Conservation (phyloP, 129 eudicot species). For the Flaveria trinervia region DNA sequence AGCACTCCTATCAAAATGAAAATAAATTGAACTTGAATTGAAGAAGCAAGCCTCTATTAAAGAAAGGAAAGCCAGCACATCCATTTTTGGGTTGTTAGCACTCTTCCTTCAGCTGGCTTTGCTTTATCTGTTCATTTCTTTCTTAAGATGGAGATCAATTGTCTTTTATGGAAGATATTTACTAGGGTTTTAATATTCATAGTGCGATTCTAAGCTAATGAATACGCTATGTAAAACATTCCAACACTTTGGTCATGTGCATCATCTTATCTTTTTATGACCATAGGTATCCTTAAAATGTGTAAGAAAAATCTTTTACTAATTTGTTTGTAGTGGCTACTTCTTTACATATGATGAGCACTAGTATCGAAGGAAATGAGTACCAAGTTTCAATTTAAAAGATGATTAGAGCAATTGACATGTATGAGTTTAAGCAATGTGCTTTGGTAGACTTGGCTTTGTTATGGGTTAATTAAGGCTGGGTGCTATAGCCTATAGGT, state of each 20-base stretch:
- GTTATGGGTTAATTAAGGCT: not conserved
- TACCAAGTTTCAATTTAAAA: not conserved
- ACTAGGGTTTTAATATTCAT: too few species aligned
- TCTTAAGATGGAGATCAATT: not conserved
- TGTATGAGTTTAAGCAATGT: not conserved
- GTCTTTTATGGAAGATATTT: not conserved
- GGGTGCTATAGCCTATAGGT: not conserved
- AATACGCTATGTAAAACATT: not conserved
- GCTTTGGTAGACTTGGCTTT: not conserved
- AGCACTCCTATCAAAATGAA: too few species aligned
- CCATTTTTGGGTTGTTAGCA: too few species aligned
- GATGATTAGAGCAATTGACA: conserved; percentile 1
- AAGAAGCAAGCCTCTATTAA: too few species aligned
- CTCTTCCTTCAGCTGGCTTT: too few species aligned
- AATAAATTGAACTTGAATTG: too few species aligned
- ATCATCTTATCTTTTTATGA: not conserved
- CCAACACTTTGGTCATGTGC: not conserved
- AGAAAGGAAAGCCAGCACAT: too few species aligned
- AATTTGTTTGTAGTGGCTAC: not conserved
- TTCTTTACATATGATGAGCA: not conserved
- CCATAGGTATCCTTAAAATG: not conserved
- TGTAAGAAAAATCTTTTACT: not conserved
- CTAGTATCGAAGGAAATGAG: not conserved
- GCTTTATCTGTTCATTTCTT: too few species aligned
- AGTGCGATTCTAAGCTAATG: not conserved